Base-by-base conservation (phyloP, 169 alveolate species). In the Eimeria praecox region DNA sequence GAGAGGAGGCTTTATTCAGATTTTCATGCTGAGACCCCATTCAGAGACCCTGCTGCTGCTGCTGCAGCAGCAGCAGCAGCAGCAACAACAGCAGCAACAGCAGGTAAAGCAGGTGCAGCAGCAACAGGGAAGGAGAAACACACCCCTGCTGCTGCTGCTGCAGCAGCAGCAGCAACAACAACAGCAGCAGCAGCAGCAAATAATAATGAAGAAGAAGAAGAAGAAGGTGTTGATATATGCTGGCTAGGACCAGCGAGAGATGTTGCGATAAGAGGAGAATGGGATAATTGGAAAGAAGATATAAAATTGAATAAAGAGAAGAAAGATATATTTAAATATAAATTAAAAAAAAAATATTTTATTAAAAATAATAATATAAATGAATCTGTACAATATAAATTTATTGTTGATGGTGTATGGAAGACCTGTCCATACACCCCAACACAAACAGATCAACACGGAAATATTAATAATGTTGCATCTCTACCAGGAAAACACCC, bases 371-470 rank as follows among this genome's bases (percentile, higher is more conserved):
- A 42, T 42, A 73, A 73, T 12, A 44, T 12, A 8, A 46, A 35
- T 22, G 71, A 64, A 24, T 1, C 12, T 2, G 80, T 92, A 46
- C 88, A 97, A 62, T 98, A 95, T 89, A 98, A 98, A 90, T 98
- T 95, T 94, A 96, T 97, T 75, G 97, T 99, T 20, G 98, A 98
- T 96, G 98, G 97, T n/a, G 92, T 97, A 75, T 98, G 99, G 99
- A 94, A 93, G 30, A 88, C 88, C 95, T 97, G 97, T 69, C 92
- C 92, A 40, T 94, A 64, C 66, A 82, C 93, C 56, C 99, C 99
- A n/a, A 75, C 96, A 56, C 89, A 92, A 44, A 90, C 87, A 35
- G 99, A 97, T 92, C 95, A 93, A 18, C 94, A 90, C 83, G 98
- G 99, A 33, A 98, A 98, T 92, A 96, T 95, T 22, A 98, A 98